These are phyloP conservation scores for Bipolaris sorokiniana DNA, from an alignment of 2,329 filamentous ascomycete species.

Conservation along the genomic window DNA sequence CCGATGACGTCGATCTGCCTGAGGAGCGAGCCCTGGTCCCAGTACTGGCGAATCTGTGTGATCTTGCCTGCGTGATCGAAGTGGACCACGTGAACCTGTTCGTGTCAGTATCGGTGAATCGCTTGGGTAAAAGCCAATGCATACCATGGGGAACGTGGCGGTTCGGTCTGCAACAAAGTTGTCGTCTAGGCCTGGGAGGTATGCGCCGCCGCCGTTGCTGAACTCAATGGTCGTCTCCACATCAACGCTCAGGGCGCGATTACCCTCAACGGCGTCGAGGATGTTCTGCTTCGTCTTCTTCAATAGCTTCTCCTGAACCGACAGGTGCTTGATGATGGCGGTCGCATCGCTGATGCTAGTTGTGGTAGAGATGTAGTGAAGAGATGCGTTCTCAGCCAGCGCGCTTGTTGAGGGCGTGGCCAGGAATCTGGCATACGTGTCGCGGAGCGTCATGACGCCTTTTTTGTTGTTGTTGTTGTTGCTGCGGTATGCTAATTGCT, in stretches of 20 bases:
- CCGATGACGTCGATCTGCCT: constrained; percentile 96
- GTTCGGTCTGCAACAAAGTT: constrained; percentile 88
- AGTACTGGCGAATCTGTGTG: constrained; percentile 83
- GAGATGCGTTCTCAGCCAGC: constrained; percentile 54
- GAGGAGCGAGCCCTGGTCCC: constrained; percentile 92
- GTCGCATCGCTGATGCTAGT: constrained; percentile 72
- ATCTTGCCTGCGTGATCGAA: constrained; percentile 82
- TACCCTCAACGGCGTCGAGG: constrained; percentile 74
- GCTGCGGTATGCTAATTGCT: constrained; percentile 18
- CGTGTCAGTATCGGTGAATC: constrained; percentile 18
- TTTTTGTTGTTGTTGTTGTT: too few relatives aligned
- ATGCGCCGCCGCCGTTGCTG: constrained; percentile 77
- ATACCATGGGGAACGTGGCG: constrained; percentile 80
- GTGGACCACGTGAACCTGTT: constrained; percentile 74
- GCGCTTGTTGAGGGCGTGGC: constrained; percentile 51
- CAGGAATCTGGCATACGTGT: constrained; percentile 57
- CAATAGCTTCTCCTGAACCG: constrained; percentile 72
- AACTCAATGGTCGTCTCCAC: constrained; percentile 86
- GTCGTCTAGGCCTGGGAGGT: constrained; percentile 88
- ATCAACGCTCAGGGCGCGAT: constrained; percentile 74
- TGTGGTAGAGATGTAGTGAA: constrained; percentile 88
- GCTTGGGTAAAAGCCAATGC: background rate
- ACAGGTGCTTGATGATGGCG: constrained; percentile 83
- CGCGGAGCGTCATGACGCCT: constrained; percentile 36
- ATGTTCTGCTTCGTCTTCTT: constrained; percentile 83